phyloP scores from a whole-genome alignment of 768 basidiomycete genomes.

The Mycena rosella region DNA sequence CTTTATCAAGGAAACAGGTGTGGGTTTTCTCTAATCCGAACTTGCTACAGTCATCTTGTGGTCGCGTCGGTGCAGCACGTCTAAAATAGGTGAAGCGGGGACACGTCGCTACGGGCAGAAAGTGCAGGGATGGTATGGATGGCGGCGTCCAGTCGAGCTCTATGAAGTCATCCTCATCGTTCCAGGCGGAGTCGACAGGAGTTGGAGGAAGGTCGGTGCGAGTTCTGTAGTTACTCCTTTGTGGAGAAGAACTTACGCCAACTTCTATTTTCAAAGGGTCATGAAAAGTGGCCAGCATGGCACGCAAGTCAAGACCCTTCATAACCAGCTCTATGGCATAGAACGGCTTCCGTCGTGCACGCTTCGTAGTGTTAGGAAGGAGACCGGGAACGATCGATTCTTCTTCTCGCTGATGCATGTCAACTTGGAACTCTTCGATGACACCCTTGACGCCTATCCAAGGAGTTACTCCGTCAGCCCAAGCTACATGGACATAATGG shows the following conservation, averaged over 20 bases:
- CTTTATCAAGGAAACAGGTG: slow-evolving; percentile 80
- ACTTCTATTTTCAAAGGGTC: slow-evolving; percentile 77
- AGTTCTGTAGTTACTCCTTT: slow-evolving; percentile 63
- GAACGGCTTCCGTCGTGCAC: slow-evolving; percentile 83
- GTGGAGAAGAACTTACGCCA: slow-evolving; percentile 59
- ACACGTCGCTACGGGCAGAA: slow-evolving; percentile 80
- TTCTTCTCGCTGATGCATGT: slow-evolving; percentile 93
- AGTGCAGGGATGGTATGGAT: slow-evolving; percentile 69
- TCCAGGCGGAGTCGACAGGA: slow-evolving; percentile 71
- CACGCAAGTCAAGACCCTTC: slow-evolving; percentile 81
- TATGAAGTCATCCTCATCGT: slow-evolving; percentile 84
- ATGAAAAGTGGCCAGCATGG: slow-evolving; percentile 80
- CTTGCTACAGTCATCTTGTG: slow-evolving; percentile 68
- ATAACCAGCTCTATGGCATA: slow-evolving; percentile 89
- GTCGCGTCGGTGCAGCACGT: slow-evolving; percentile 57
- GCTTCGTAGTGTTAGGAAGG: slow-evolving; percentile 68
- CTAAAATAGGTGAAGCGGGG: slow-evolving; percentile 89
- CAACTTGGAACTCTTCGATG: slow-evolving; percentile 85
- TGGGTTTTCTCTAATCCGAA: slow-evolving; percentile 92
- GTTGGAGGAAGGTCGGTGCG: slow-evolving; percentile 59
- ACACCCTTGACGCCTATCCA: slow-evolving; percentile 90
- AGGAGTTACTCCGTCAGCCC: slow-evolving; percentile 82
- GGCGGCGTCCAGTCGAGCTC: slow-evolving; percentile 78
- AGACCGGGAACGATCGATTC: slow-evolving; percentile 74
- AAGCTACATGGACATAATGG: slow-evolving; percentile 58